Percentiles rank a stretch among this genome's conserved stretches.
Conservation (phyloP, 371 early-diverging fungal genomes). For the Rhizopus delemar region DNA sequence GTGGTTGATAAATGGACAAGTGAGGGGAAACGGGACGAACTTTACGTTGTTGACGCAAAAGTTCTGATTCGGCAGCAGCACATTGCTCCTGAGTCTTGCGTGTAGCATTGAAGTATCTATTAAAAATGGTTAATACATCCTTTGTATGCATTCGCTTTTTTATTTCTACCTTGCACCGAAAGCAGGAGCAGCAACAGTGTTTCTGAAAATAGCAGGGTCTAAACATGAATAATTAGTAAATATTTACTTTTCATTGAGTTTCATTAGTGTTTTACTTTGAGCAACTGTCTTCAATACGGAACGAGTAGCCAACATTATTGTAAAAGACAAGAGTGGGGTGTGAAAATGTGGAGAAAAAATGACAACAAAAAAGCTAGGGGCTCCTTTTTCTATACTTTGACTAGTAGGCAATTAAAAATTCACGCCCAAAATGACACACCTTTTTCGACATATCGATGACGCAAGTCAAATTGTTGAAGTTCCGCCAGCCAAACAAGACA, state of each 20-base stretch:
- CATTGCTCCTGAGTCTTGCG: slow-evolving; percentile 39
- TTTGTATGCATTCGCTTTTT: not conserved
- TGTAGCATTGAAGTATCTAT: slow-evolving; percentile 48
- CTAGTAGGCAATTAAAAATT: not conserved
- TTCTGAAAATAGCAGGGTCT: slow-evolving; percentile 50
- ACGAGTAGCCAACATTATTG: slow-evolving; percentile 50
- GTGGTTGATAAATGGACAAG: slow-evolving; percentile 86
- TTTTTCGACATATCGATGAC: not conserved
- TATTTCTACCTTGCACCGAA: slow-evolving; percentile 40
- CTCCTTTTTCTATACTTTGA: not conserved
- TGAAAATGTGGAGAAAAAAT: slow-evolving; percentile 27
- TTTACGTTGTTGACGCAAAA: slow-evolving; percentile 63
- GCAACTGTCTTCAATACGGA: slow-evolving; percentile 46
- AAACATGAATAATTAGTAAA: slow-evolving; percentile 1
- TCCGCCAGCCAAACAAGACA: not conserved
- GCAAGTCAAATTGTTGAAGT: not conserved
- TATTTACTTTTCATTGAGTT: not conserved
- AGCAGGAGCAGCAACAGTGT: slow-evolving; percentile 28
- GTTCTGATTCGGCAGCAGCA: slow-evolving; percentile 53
- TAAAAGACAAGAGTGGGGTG: slow-evolving; percentile 15
- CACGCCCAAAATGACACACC: not conserved
- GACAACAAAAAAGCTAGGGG: slow-evolving; percentile 15
- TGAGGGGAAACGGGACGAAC: slow-evolving; percentile 86
- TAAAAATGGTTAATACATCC: not conserved
- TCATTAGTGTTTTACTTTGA: slow-evolving; percentile 35